Base-by-base conservation (phyloP, 2,329 filamentous ascomycete genomes). In the Colletotrichum magnum region DNA sequence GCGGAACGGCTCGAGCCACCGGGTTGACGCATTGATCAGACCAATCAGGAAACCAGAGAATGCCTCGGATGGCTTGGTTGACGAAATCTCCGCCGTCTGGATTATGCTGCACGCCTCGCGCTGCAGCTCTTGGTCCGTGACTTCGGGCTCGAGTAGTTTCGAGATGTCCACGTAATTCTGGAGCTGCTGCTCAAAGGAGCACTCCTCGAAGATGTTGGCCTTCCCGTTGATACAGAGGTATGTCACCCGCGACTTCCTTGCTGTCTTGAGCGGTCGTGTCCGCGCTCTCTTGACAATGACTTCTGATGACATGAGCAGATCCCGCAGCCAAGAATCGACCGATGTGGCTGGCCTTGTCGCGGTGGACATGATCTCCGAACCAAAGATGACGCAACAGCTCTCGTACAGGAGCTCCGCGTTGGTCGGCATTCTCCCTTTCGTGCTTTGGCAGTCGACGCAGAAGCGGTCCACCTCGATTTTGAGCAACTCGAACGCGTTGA, bases 271-370 rank as follows among this genome's bases (percentile, higher is more conserved):
- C 12, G 66, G 66, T 6, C 66, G 41, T 9, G 56, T 41, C 2
- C 66, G 51, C 68, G 77, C 77, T 39, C 64, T 71, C 2, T 64
- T 66, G 1, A 73, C 61, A 1, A 76, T 60, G 0, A 62, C 56
- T 18, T 58, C 58, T 0, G 68, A 69, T 0, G 72, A 64, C 54
- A 56, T 68, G 21, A 78, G 58, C 0, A 78, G 43, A 5, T 78
- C 77, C 0, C 74, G 71, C 1, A 78, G 50, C 76, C 76, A 78
- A 0, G 77, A 78, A 2, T 43, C 48, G 9, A 64, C 50, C 6
- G 68, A 69, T 1, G 73, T 70, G 2, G 75, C 73, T 0, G 77
- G 59, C 12, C 36, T 41, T 21, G 54, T 64, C 7, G 59, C 28
- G 5, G 56, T 58, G 2, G 59, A 71, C 5, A 56, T 47, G n/a